Conservation (phyloP, 2,329 filamentous ascomycete species). For the Aspergillus texensis region DNA sequence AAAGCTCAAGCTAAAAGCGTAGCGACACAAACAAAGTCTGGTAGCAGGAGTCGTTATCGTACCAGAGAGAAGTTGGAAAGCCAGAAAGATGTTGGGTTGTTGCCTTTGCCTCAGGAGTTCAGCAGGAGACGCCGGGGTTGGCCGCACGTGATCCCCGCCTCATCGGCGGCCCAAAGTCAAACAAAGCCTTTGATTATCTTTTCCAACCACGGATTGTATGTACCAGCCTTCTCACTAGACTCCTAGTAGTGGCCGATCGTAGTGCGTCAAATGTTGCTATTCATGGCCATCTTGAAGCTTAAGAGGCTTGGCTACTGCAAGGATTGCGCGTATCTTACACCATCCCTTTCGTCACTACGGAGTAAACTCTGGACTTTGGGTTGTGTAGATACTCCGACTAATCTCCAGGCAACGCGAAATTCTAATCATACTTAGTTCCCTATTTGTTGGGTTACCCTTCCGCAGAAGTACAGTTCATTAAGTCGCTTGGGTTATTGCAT, state of each 20-base stretch:
- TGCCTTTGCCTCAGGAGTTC: slow-evolving; percentile 5
- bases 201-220: not conserved
- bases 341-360: not conserved
- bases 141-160: slow-evolving; percentile 7
- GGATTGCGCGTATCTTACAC: not conserved
- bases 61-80: not conserved
- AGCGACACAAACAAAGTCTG: not conserved
- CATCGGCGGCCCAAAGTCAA: not conserved
- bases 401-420: not conserved
- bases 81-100: not conserved
- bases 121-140: slow-evolving; percentile 2
- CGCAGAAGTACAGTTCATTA: not conserved
- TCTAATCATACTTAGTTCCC: not conserved
- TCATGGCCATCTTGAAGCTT: not conserved
- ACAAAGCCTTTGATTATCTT: not conserved
- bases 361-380: not conserved
- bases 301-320: not conserved
- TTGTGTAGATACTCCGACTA: not conserved
- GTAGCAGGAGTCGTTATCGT: not conserved
- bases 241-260: not conserved
- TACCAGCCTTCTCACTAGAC: not conserved
- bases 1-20: not conserved
- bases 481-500: not conserved
- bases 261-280: not conserved
- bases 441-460: not conserved